Evolutionary conservation across 805 yeast genomes (phyloP), one percentile per base, ranked within the genome.

Genomic region (Ogataea minuta): DNA sequence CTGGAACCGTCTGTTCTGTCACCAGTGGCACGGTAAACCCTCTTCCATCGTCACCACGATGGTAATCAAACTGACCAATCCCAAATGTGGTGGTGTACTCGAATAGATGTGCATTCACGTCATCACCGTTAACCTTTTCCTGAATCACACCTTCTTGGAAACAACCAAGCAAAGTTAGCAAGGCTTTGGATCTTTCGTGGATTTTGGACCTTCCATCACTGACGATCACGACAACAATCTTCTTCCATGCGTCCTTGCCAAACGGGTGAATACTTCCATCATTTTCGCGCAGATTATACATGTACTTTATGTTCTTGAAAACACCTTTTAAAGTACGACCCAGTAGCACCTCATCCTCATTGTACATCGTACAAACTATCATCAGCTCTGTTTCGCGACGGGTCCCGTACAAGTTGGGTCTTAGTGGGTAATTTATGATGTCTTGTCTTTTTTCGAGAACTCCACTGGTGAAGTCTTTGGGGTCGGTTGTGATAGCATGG

Each of bases 131-230:
- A 49, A 91, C 90, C 51, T 79, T 81, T 53, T 87, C 86, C 62
- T 88, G 90, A 47, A 96, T 95, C 54, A 89, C 84, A 2, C 96
- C 96, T 45, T 89, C 96, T 63, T 91, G 99, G 60, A 78, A 91
- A 37, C 84, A 82, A 23, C 99, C 99, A 33, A 91, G 60, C 9
- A 95, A 81, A 6, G 95, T 81, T 57, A 91, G 70, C 28, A 91
- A 67, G 4, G 88, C 87, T 55, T 83, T 77, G 0, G 96, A 75
- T 36, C 91, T 71, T 41, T 82, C 82, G 60, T 87, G 76, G 42
- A 91, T 77, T 53, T 89, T 87, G 7, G 78, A 71, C 50, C 96
- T 79, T 48, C 99, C 99, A 66, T 91, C 99, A 41, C 87, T 82
- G 10, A 91, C 90, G 31, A 91, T 76, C 48, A 86, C 79, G 21